These are phyloP conservation scores for Verbascum thapsus DNA, from an alignment of 257 asterid genomes.

Conservation along the genomic window DNA sequence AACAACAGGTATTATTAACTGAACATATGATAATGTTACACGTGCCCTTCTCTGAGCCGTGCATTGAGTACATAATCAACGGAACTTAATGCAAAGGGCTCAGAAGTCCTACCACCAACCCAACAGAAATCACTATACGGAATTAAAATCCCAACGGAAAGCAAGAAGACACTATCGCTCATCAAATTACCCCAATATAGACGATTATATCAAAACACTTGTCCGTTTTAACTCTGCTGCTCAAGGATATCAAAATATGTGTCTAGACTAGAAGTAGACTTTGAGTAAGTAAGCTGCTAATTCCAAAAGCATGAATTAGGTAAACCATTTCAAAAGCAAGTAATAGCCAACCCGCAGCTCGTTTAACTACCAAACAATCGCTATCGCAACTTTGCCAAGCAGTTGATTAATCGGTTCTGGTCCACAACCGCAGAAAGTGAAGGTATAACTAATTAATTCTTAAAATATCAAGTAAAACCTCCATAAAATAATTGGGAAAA, in stretches of 20 bases:
- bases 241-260: conserved; percentile 4
- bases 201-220: conserved; percentile 2
- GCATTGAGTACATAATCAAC: conserved; percentile 18
- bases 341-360: conserved; percentile 16
- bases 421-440: conserved; percentile 10
- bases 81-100: conserved; percentile 5
- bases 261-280: too few species aligned
- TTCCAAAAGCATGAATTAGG: conserved; percentile 13
- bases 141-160: conserved; percentile 19
- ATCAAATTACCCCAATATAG: conserved; percentile 6
- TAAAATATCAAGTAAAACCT: too few species aligned
- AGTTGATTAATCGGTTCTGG: conserved; percentile 26
- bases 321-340: background rate
- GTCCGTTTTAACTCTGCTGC: conserved; percentile 14
- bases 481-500: too few species aligned
- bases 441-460: background rate
- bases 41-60: conserved; percentile 8
- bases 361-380: conserved; percentile 21
- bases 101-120: conserved; percentile 8
- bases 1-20: background rate
- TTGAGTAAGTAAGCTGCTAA: background rate
- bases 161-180: too few species aligned
- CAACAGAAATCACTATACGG: conserved; percentile 6
- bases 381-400: conserved; percentile 24
- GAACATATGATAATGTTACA: background rate